Percentiles rank a stretch among this genome's conserved stretches.
phyloP scores from a whole-genome alignment of 441 rosid genomes.

The Theobroma grandiflorum region DNA sequence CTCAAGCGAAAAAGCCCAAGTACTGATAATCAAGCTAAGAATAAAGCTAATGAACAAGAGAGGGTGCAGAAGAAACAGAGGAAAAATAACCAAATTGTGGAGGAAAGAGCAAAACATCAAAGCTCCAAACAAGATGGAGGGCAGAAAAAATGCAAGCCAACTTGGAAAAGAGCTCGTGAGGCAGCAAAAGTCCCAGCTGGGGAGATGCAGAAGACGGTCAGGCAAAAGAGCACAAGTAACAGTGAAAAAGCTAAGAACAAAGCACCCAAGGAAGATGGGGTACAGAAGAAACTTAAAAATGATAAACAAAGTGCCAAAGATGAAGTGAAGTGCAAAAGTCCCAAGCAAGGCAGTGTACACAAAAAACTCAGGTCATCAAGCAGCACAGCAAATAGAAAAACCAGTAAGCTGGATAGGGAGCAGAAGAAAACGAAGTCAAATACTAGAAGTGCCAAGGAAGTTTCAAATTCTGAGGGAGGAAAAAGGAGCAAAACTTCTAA shows the following conservation, averaged over 20 bases:
- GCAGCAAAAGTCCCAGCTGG: neutral
- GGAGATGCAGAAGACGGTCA: neutral
- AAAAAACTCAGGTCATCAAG: no score
- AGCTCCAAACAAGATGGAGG: no score
- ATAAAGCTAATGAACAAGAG: constrained; percentile 20
- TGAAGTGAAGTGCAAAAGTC: no score
- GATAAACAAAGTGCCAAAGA: no score
- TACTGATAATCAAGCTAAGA: constrained; percentile 23
- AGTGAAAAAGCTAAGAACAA: neutral
- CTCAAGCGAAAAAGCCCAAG: constrained; percentile 20
- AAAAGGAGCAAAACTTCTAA: neutral
- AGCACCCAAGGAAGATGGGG: no score
- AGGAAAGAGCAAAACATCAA: neutral
- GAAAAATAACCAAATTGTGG: neutral
- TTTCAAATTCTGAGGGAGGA: neutral
- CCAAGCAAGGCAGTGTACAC: no score
- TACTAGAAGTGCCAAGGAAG: constrained; percentile 13
- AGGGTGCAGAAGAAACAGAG: constrained; percentile 20
- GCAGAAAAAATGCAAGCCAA: no score
- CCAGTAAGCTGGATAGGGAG: no score
- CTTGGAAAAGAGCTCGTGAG: neutral
- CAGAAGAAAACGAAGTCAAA: constrained; percentile 18
- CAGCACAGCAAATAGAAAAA: no score
- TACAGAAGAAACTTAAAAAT: no score
- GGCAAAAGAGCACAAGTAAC: no score